phyloP scores from a whole-genome alignment of 306 rosid genomes.

The Albizia julibrissin region DNA sequence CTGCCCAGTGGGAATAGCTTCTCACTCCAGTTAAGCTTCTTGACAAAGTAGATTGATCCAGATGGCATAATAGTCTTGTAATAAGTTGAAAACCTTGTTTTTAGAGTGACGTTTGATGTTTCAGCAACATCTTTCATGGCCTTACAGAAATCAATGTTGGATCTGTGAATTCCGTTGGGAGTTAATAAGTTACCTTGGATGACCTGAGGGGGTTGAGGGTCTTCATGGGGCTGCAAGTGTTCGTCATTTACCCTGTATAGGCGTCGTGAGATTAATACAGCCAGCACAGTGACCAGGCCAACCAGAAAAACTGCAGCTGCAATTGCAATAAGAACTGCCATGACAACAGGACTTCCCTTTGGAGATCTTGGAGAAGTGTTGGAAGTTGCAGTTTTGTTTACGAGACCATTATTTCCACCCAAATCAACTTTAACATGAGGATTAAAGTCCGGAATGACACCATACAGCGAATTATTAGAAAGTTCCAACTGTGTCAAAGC shows the following conservation, averaged over 20 bases:
- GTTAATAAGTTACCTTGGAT: constrained; percentile 59
- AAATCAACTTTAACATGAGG: constrained; percentile 9
- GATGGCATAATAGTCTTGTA: constrained; percentile 74
- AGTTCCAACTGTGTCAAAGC: constrained; percentile 59
- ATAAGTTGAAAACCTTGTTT: constrained; percentile 86
- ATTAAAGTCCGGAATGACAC: constrained; percentile 42
- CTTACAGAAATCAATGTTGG: constrained; percentile 69
- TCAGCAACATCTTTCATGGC: constrained; percentile 71
- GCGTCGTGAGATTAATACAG: constrained; percentile 46
- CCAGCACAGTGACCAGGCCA: constrained; percentile 41
- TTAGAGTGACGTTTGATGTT: constrained; percentile 57
- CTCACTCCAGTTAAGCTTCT: constrained; percentile 86
- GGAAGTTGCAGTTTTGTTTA: background rate
- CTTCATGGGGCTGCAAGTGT: constrained; percentile 44
- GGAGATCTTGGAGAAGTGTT: background rate
- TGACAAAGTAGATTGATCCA: constrained; percentile 70
- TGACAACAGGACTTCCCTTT: constrained; percentile 38
- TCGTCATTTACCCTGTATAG: constrained; percentile 50
- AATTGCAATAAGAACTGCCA: constrained; percentile 50
- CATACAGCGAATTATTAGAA: constrained; percentile 60
- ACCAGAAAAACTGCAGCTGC: constrained; percentile 51
- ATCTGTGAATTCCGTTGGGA: constrained; percentile 66
- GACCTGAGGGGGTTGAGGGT: constrained; percentile 47
- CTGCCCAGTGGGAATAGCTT: constrained; percentile 66
- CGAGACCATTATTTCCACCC: constrained; percentile 37